Base-by-base conservation (phyloP, 2,329 filamentous ascomycete species). In the Fusarium paranaense region DNA sequence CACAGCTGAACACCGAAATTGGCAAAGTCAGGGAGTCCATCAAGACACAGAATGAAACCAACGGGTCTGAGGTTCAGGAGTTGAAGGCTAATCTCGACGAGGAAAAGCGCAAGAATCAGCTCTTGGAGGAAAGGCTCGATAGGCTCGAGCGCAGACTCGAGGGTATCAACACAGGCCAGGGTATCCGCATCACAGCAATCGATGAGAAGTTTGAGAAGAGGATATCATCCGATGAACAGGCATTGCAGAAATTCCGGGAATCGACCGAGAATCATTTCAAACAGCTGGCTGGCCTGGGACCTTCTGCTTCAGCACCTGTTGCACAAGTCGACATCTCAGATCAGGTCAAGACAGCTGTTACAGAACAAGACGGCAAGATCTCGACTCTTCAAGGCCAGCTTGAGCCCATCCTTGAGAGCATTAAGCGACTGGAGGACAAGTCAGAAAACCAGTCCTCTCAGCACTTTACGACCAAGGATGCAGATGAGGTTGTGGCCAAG, bases 91-190 rank as follows among this genome's bases (percentile, higher is more conserved):
- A 50, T 37, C 64, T 79, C 16, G 57, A 67, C 20, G 62, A 72
- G 14, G 68, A 77, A 37, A 71, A 42, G 25, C 59, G 64, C 37
- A 72, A 69, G 63, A 70, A 58, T 13, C 56, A 56, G n/a, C 33
- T 54, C 18, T 50, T 79, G 30, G 69, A 73, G 54, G 30, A 67
- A 22, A 75, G 62, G 27, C 32, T 75, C 22, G 69, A 74, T 7
- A 62, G 42, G 10, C 71, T 84, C 8, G 77, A 80, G 45, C 66
- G 67, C 10, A 77, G 76, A 33, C 63, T 80, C 9, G 76, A 80
- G 10, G 71, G 80, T 3, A 42, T 61, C 33, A 37, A 65, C 37
- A 57, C 65, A 18, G 37, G 27, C 11, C 52, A 40, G 22, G 33
- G 42, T 32, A 38, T 47, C 16, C 66, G 33, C 35, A 47, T 54